Evolutionary conservation across 2,329 filamentous ascomycete genomes (phyloP).

Genomic region (Penicillium olsonii): DNA sequence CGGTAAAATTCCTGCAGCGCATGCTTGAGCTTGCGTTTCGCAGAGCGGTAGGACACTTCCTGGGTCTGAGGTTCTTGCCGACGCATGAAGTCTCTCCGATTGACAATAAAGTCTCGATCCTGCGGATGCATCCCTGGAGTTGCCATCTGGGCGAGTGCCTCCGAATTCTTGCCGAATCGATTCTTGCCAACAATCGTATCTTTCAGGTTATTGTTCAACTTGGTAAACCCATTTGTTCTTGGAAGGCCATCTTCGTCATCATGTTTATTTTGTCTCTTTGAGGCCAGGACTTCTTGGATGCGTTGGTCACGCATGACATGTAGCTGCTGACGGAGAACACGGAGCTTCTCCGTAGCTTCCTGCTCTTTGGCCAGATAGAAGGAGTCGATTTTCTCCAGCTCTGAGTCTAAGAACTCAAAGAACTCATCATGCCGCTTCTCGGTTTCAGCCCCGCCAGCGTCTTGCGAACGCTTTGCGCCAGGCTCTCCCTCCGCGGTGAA

Average conservation of each 20-base stretch:
- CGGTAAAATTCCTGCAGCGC: constrained; percentile 93
- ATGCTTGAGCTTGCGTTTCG: constrained; percentile 87
- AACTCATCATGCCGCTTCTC: constrained; percentile 80
- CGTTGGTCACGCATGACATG: constrained; percentile 90
- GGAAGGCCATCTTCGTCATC: constrained; percentile 24
- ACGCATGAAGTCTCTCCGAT: constrained; percentile 53
- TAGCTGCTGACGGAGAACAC: constrained; percentile 75
- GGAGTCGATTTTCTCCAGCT: constrained; percentile 85
- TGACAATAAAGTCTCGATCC: constrained; percentile 29
- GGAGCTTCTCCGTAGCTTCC: constrained; percentile 73
- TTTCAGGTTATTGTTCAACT: constrained; percentile 34
- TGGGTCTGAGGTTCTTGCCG: constrained; percentile 46
- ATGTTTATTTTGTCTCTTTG: constrained; percentile 32
- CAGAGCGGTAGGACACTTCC: constrained; percentile 78
- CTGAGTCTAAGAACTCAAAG: constrained; percentile 76
- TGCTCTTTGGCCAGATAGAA: constrained; percentile 90
- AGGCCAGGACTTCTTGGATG: constrained; percentile 66
- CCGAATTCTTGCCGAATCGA: constrained; percentile 58
- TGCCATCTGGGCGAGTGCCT: constrained; percentile 48
- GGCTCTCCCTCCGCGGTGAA: constrained; percentile 43
- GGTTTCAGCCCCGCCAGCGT: constrained; percentile 60
- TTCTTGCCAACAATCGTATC: constrained; percentile 47
- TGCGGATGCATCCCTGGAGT: constrained; percentile 42
- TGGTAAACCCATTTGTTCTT: constrained; percentile 24
- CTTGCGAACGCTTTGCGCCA: constrained; percentile 50